Evolutionary conservation across 345 rosid genomes (phyloP).

Genomic region (Corymbia maculata): DNA sequence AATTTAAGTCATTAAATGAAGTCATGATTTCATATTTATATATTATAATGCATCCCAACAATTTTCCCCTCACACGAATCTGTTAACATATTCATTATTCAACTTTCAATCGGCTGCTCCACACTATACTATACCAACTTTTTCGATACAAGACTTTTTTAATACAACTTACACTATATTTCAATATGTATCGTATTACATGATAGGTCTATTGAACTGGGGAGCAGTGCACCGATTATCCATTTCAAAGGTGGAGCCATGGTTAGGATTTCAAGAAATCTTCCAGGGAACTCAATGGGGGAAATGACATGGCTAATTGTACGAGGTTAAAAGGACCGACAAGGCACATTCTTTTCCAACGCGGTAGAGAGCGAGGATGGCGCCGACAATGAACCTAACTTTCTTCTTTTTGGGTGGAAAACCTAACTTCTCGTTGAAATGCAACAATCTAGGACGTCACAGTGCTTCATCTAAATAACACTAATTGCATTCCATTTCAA

Average conservation of each 20-base stretch:
- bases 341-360: background rate
- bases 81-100: background rate
- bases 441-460: background rate
- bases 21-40: background rate
- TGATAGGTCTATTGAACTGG: background rate
- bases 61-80: background rate
- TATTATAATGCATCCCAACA: background rate
- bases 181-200: background rate
- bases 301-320: background rate
- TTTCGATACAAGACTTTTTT: background rate
- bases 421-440: background rate
- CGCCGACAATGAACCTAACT: background rate
- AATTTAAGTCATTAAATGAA: background rate
- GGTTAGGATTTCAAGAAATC: background rate
- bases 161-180: background rate
- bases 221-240: background rate
- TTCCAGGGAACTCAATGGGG: background rate
- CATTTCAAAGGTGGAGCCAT: background rate
- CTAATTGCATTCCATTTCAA: background rate
- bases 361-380: background rate
- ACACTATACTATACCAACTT: background rate
- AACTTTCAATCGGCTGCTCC: rapidly evolving
- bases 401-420: background rate
- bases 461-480: background rate
- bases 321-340: background rate